Percentiles rank a stretch among this genome's conserved stretches.
Evolutionary conservation across 495 filamentous ascomycete genomes (phyloP).

Genomic region (Aspergillus wentii): DNA sequence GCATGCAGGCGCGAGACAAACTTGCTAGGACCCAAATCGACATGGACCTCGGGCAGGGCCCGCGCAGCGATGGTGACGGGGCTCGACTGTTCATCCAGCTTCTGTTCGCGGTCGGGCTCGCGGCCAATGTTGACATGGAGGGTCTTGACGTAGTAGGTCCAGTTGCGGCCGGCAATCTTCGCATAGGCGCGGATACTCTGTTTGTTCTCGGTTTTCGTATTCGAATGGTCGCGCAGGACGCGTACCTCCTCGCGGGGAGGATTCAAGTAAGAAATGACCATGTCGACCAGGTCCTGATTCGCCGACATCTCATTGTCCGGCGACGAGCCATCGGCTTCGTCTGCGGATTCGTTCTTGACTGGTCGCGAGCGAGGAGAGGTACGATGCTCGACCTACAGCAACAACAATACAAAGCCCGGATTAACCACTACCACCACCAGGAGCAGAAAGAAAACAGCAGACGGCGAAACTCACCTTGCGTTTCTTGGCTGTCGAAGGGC

Average conservation of each 20-base stretch:
- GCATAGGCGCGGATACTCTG: constrained; percentile 84
- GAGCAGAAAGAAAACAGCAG: too few species aligned
- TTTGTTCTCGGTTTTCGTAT: constrained; percentile 63
- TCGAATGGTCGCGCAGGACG: constrained; percentile 70
- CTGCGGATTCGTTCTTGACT: constrained; percentile 22
- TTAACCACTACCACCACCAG: background rate
- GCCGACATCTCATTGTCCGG: constrained; percentile 49
- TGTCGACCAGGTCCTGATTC: constrained; percentile 63
- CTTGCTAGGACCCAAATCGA: constrained; percentile 92
- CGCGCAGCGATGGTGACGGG: constrained; percentile 39
- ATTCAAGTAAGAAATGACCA: constrained; percentile 65
- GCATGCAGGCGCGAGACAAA: constrained; percentile 87
- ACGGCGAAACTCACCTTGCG: constrained; percentile 64
- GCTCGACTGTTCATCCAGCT: constrained; percentile 39
- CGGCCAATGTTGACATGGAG: constrained; percentile 81
- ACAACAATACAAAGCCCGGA: too few species aligned
- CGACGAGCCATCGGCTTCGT: constrained; percentile 33
- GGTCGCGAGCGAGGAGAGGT: constrained; percentile 21
- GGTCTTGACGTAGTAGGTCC: constrained; percentile 90
- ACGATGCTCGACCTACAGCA: constrained; percentile 38
- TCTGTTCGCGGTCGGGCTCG: constrained; percentile 56
- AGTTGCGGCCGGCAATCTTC: constrained; percentile 84
- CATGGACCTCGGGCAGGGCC: constrained; percentile 59
- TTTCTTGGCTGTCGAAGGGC: constrained; percentile 68
- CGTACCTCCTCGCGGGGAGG: constrained; percentile 55